Percentiles rank a stretch among this genome's conserved stretches.
Evolutionary conservation across 306 rosid genomes (phyloP).

Genomic region (Ammopiptanthus mongolicus): DNA sequence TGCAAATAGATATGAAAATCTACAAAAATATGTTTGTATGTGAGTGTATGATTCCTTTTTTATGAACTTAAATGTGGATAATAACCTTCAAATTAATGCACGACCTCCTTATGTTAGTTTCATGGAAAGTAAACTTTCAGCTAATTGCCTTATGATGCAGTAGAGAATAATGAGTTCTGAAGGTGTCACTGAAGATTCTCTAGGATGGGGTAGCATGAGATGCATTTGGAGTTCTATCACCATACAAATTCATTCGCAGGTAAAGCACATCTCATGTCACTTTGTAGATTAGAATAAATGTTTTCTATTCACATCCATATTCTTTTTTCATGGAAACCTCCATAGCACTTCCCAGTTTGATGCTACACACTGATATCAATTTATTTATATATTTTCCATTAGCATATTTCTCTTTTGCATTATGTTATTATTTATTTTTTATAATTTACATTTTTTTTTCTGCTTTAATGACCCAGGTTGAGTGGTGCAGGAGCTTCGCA

Average conservation of each 20-base stretch:
- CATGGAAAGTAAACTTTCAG: background rate
- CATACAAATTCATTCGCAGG: conserved; percentile 77
- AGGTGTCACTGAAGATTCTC: conserved; percentile 41
- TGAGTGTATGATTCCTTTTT: no score
- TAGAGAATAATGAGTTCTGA: conserved; percentile 41
- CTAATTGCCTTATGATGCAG: background rate
- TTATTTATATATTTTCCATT: background rate
- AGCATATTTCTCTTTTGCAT: background rate
- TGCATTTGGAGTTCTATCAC: conserved; percentile 59
- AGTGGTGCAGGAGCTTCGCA: no score
- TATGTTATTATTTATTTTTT: no score
- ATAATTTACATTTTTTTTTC: no score
- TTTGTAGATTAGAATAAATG: background rate
- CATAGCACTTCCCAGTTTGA: background rate
- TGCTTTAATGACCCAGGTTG: no score
- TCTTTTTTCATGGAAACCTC: no score
- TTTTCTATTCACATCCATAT: background rate
- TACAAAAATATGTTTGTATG: no score
- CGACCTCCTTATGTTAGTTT: background rate
- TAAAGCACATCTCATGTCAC: conserved; percentile 1
- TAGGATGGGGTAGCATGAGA: conserved; percentile 85
- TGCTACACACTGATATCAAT: background rate
- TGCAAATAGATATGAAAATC: no score
- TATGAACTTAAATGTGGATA: no score
- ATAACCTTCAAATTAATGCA: background rate